Percentiles rank a stretch among this genome's conserved stretches.
Evolutionary conservation across 768 basidiomycete genomes (phyloP).

Genomic region (Russula lepida): DNA sequence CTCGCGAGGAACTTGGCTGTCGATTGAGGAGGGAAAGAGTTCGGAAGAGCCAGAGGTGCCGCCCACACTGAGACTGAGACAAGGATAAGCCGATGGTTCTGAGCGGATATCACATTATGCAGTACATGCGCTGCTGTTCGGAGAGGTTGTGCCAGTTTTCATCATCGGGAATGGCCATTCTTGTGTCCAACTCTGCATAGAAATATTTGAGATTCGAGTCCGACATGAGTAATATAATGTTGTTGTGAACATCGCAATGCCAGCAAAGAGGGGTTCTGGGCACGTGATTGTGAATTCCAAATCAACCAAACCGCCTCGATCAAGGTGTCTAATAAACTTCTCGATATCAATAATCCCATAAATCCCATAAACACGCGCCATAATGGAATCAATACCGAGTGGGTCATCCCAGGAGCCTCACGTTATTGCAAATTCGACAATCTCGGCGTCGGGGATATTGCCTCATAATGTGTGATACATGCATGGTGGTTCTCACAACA

Average conservation of each 20-base stretch:
- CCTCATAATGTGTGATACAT: too few relatives aligned
- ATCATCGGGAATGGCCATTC: conserved; percentile 14
- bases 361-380: too few relatives aligned
- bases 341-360: too few relatives aligned
- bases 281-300: conserved; percentile 1
- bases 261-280: background rate
- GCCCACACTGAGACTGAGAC: background rate
- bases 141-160: background rate
- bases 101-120: background rate
- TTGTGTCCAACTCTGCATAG: conserved; percentile 18
- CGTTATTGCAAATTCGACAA: too few relatives aligned
- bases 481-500: too few relatives aligned
- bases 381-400: too few relatives aligned
- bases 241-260: background rate
- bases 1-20: background rate
- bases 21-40: background rate
- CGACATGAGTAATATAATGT: background rate
- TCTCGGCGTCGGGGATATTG: too few relatives aligned
- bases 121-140: background rate
- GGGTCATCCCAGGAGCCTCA: too few relatives aligned
- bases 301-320: too few relatives aligned
- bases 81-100: background rate
- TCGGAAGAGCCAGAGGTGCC: background rate
- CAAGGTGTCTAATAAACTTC: too few relatives aligned
- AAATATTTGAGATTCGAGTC: conserved; percentile 8